Evolutionary conservation across 1,139 yeast species (phyloP).

Genomic region (Sugiyamaella pinicola): DNA sequence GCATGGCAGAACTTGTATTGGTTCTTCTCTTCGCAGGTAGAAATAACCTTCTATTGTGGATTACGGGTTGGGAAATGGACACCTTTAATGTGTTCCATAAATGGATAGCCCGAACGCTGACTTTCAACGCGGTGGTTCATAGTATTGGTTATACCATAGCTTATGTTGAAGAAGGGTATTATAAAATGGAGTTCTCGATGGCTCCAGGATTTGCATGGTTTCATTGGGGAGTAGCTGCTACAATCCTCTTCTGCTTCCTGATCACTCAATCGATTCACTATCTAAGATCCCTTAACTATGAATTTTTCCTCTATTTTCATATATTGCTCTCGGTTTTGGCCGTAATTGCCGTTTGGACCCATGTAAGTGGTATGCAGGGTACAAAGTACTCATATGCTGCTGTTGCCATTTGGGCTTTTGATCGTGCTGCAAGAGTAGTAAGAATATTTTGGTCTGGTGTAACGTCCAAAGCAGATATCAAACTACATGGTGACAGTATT

Average conservation of each 20-base stretch:
- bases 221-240: slow-evolving; percentile 56
- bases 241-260: slow-evolving; percentile 27
- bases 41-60: slow-evolving; percentile 63
- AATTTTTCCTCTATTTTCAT: slow-evolving; percentile 56
- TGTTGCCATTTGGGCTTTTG: slow-evolving; percentile 47
- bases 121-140: slow-evolving; percentile 48
- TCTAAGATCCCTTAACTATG: slow-evolving; percentile 27
- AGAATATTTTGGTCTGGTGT: slow-evolving; percentile 45
- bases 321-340: slow-evolving; percentile 59
- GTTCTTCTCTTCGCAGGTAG: slow-evolving; percentile 62
- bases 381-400: slow-evolving; percentile 45
- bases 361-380: slow-evolving; percentile 41
- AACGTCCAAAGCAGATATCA: slow-evolving; percentile 45
- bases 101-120: slow-evolving; percentile 60
- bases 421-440: slow-evolving; percentile 27
- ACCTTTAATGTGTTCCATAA: slow-evolving; percentile 66
- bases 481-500: slow-evolving; percentile 34
- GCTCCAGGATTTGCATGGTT: slow-evolving; percentile 8
- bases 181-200: not conserved
- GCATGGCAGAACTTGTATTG: slow-evolving; percentile 53
- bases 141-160: slow-evolving; percentile 26
- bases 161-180: slow-evolving; percentile 47
- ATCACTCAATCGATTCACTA: slow-evolving; percentile 26
- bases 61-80: slow-evolving; percentile 67
- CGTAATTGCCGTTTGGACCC: slow-evolving; percentile 62